phyloP scores from a whole-genome alignment of 768 basidiomycete species.

The Mycena haematopus region DNA sequence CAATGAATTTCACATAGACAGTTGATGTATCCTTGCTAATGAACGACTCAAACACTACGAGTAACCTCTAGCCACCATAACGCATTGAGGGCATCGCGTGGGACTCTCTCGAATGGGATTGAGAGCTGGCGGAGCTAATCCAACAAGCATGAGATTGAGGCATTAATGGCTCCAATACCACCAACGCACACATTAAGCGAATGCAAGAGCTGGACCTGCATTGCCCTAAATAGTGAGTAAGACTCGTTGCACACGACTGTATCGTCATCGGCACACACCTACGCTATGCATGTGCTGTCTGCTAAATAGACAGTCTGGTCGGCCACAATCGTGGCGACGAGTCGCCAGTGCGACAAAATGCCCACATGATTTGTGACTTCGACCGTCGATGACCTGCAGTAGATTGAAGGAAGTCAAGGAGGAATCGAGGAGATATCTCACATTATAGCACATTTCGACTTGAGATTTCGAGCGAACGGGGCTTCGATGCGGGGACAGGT shows the following conservation, averaged over 20 bases:
- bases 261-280: slow-evolving; percentile 43
- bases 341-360: slow-evolving; percentile 80
- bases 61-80: slow-evolving; percentile 24
- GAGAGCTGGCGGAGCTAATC: slow-evolving; percentile 22
- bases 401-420: slow-evolving; percentile 12
- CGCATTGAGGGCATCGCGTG: slow-evolving; percentile 24
- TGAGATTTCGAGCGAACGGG: slow-evolving; percentile 28
- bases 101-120: slow-evolving; percentile 25
- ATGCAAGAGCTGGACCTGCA: slow-evolving; percentile 64
- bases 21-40: neutral
- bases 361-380: slow-evolving; percentile 70
- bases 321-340: slow-evolving; percentile 68
- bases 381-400: slow-evolving; percentile 74
- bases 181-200: slow-evolving; percentile 58
- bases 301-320: slow-evolving; percentile 74
- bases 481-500: slow-evolving; percentile 24
- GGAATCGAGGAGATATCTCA: slow-evolving; percentile 42
- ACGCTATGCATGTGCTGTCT: slow-evolving; percentile 59
- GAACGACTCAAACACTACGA: neutral
- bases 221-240: slow-evolving; percentile 22
- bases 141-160: neutral
- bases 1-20: too few relatives aligned
- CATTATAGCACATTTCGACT: slow-evolving; percentile 75
- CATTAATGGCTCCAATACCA: neutral
- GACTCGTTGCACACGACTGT: neutral